Conservation (phyloP, 2,329 filamentous ascomycete species). For the Mycogone perniciosa region DNA sequence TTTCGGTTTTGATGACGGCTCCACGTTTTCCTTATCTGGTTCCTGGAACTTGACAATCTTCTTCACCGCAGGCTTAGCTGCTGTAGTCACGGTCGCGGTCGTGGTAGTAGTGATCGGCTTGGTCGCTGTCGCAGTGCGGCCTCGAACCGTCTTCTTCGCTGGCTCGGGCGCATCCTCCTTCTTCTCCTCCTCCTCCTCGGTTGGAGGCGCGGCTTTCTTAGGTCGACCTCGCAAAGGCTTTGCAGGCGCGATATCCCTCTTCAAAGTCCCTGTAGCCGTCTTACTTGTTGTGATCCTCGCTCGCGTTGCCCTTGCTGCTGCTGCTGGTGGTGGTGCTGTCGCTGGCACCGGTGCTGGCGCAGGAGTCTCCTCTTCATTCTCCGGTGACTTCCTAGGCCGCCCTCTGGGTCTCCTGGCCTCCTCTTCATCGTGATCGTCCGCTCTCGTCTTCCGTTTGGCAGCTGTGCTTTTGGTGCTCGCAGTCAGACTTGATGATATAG, state of each 20-base stretch:
- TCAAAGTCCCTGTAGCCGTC: conserved; percentile 19
- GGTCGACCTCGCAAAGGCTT: conserved; percentile 39
- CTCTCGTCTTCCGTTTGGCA: conserved; percentile 45
- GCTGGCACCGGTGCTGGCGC: conserved; percentile 14
- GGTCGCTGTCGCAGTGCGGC: conserved; percentile 21
- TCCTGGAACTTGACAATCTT: conserved; percentile 60
- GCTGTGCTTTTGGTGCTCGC: conserved; percentile 29
- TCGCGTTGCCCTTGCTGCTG: conserved; percentile 24
- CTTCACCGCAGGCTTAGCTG: conserved; percentile 42
- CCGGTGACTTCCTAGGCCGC: conserved; percentile 36
- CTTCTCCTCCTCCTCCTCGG: conserved; percentile 16
- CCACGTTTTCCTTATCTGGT: conserved; percentile 58
- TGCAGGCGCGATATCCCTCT: conserved; percentile 21
- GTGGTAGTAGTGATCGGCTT: conserved; percentile 26
- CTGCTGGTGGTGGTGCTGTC: background rate
- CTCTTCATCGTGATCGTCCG: conserved; percentile 47
- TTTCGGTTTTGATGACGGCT: conserved; percentile 36
- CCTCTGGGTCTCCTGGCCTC: conserved; percentile 37
- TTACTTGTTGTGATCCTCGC: conserved; percentile 22
- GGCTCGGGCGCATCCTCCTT: conserved; percentile 19
- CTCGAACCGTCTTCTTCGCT: conserved; percentile 27
- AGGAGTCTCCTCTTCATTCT: conserved; percentile 16
- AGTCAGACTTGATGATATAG: conserved; percentile 22
- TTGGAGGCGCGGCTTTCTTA: conserved; percentile 31
- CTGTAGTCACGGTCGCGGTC: conserved; percentile 18